A percentile compares a stretch with the other conserved stretches of the same genome.
Evolutionary conservation across 176 grass and related monocot species (phyloP).

Genomic region (Chloris gayana): DNA sequence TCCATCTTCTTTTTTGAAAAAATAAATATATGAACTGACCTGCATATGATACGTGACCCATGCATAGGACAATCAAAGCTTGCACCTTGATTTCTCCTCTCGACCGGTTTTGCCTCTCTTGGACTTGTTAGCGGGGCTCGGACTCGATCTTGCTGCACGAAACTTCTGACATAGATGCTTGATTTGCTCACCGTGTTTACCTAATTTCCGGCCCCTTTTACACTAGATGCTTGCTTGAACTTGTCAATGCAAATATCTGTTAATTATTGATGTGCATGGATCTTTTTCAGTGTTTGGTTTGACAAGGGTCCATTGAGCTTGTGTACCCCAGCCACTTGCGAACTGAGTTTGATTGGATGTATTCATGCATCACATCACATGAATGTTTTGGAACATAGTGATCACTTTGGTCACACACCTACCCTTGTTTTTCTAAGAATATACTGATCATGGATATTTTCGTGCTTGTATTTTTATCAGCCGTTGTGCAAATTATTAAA

Average conservation of each 20-base stretch:
- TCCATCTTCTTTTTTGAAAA: neutral
- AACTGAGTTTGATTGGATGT: slow-evolving; percentile 1
- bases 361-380: slow-evolving; percentile 24
- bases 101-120: neutral
- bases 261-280: neutral
- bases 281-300: neutral
- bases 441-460: neutral
- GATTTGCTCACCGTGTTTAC: neutral
- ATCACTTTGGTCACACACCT: neutral
- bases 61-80: neutral
- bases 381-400: neutral
- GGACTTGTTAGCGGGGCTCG: neutral
- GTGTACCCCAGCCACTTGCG: neutral
- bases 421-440: too few species aligned
- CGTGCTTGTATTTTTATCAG: neutral
- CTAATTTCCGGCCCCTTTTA: neutral
- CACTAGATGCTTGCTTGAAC: neutral
- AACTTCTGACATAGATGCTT: neutral
- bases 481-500: too few species aligned
- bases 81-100: slow-evolving; percentile 1
- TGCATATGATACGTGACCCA: neutral
- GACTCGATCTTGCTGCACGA: neutral
- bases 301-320: neutral
- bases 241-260: neutral
- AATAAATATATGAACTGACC: neutral